Evolutionary conservation across 2,329 filamentous ascomycete species (phyloP).

Genomic region (Aspergillus ochraceus): DNA sequence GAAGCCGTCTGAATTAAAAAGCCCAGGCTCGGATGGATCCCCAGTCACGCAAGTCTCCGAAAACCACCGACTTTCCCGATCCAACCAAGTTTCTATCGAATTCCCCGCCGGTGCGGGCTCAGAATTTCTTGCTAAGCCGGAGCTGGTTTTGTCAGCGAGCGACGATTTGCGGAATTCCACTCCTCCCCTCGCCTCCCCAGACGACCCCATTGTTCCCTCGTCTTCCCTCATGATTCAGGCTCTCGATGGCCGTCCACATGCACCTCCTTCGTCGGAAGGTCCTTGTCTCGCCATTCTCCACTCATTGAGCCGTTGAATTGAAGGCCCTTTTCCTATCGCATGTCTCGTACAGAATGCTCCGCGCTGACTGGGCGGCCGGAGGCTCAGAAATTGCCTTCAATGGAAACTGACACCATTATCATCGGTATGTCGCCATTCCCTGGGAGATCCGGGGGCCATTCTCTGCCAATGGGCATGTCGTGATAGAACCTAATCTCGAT

Average conservation of each 20-base stretch:
- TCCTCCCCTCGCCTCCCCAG: background rate
- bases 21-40: background rate
- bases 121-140: conserved; percentile 7
- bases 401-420: conserved; percentile 45
- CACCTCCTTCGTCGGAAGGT: conserved; percentile 20
- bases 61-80: background rate
- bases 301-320: conserved; percentile 7
- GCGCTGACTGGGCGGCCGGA: conserved; percentile 25
- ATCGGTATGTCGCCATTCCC: conserved; percentile 39
- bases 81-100: background rate
- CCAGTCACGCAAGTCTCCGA: background rate
- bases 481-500: conserved; percentile 10
- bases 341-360: conserved; percentile 34
- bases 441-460: background rate
- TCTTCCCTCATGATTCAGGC: conserved; percentile 11
- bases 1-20: background rate
- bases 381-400: conserved; percentile 29
- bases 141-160: conserved; percentile 13
- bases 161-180: background rate
- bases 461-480: conserved; percentile 11
- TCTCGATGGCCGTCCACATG: conserved; percentile 25
- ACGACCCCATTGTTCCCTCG: conserved; percentile 1
- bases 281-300: conserved; percentile 9
- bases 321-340: conserved; percentile 16
- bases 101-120: background rate